Evolutionary conservation across 805 yeast species (phyloP).

Genomic region (Saturnispora saitoi): DNA sequence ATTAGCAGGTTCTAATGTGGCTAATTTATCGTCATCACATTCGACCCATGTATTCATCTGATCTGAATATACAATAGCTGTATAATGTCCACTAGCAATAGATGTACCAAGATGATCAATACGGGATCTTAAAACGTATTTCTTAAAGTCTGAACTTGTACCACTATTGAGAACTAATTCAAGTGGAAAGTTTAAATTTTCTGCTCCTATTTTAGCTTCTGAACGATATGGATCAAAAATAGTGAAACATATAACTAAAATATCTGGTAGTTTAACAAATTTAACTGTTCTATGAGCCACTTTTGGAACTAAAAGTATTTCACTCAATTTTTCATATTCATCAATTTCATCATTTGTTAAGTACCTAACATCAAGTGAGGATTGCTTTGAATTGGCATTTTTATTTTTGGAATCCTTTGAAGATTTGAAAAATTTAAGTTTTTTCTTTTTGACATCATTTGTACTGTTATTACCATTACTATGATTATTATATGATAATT

Average conservation of each 20-base stretch:
- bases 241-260: conserved; percentile 27
- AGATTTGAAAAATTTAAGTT: conserved; percentile 9
- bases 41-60: conserved; percentile 51
- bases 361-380: conserved; percentile 4
- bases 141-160: conserved; percentile 28
- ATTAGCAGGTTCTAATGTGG: conserved; percentile 29
- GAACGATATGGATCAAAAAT: conserved; percentile 25
- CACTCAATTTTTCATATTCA: conserved; percentile 17
- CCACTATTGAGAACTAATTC: conserved; percentile 26
- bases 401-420: conserved; percentile 11
- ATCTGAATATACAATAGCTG: conserved; percentile 49
- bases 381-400: not conserved
- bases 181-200: conserved; percentile 20
- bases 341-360: conserved; percentile 18
- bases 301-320: conserved; percentile 19
- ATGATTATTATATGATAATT: not conserved
- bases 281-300: conserved; percentile 23
- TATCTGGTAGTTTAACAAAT: conserved; percentile 30
- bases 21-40: conserved; percentile 65
- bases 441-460: conserved; percentile 22
- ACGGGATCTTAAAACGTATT: conserved; percentile 52
- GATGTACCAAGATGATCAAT: conserved; percentile 62
- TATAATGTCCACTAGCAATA: conserved; percentile 68
- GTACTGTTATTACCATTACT: conserved; percentile 18
- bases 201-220: conserved; percentile 18